phyloP scores from a whole-genome alignment of 345 rosid species.

The Syzygium grande region DNA sequence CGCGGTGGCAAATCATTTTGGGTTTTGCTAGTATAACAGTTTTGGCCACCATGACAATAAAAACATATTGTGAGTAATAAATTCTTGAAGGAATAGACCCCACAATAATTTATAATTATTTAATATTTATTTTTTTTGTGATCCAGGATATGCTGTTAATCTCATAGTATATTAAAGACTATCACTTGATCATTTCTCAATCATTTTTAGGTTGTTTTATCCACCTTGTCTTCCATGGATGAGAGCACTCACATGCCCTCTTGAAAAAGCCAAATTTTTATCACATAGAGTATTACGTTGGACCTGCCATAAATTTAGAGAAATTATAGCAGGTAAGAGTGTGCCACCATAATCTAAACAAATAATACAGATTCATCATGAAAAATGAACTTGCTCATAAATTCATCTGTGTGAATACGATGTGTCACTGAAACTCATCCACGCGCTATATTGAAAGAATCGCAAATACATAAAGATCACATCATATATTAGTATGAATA shows the following conservation, averaged over 20 bases:
- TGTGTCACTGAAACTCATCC: not conserved
- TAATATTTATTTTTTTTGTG: too few relatives aligned
- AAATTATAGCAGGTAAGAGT: not conserved
- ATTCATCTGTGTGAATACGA: not conserved
- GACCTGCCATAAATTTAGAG: not conserved
- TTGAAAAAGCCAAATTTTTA: not conserved
- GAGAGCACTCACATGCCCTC: not conserved
- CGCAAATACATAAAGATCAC: not conserved
- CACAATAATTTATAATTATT: too few relatives aligned
- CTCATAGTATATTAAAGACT: too few relatives aligned
- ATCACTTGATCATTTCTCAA: not conserved
- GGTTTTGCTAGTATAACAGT: too few relatives aligned
- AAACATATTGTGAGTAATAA: too few relatives aligned
- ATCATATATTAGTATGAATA: not conserved
- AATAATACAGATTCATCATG: not conserved
- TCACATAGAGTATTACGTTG: not conserved
- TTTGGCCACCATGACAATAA: too few relatives aligned
- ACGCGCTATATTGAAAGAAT: too few relatives aligned
- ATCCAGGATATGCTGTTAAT: too few relatives aligned
- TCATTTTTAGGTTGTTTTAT: not conserved
- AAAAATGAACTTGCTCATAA: not conserved
- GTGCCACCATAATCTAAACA: not conserved
- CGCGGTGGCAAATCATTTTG: not conserved
- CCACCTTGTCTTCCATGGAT: not conserved
- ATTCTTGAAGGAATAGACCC: too few relatives aligned